These are phyloP conservation scores for Hirsutella rhossiliensis DNA, from an alignment of 2,329 filamentous ascomycete genomes.

Conservation along the genomic window DNA sequence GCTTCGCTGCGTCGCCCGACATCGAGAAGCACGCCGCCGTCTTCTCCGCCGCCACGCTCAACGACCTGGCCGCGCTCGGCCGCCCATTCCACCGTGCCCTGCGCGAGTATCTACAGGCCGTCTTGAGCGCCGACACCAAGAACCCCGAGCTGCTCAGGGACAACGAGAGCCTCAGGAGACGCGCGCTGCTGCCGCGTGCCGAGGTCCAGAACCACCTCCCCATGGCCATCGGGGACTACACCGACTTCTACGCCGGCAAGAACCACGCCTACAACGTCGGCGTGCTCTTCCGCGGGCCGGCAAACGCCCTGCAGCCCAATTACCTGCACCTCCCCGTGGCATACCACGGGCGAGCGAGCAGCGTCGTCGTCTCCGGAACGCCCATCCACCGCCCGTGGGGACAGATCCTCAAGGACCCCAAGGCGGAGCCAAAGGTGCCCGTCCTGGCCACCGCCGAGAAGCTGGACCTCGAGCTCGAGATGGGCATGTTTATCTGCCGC, in stretches of 20 bases:
- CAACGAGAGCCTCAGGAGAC: constrained; percentile 17
- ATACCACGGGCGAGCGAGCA: constrained; percentile 70
- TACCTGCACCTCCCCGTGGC: constrained; percentile 72
- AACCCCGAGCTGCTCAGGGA: constrained; percentile 20
- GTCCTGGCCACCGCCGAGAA: constrained; percentile 47
- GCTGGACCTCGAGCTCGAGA: constrained; percentile 68
- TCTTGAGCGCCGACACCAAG: constrained; percentile 42
- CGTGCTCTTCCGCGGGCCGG: constrained; percentile 58
- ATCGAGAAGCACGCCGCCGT: constrained; percentile 13
- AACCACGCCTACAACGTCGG: constrained; percentile 65
- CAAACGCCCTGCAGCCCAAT: constrained; percentile 67
- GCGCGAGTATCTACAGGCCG: constrained; percentile 54
- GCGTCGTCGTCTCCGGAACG: constrained; percentile 63
- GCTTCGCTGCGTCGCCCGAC: constrained; percentile 21
- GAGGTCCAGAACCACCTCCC: constrained; percentile 59
- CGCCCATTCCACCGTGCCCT: constrained; percentile 57
- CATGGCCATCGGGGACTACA: constrained; percentile 70
- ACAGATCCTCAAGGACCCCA: constrained; percentile 47
- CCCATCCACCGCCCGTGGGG: constrained; percentile 61
- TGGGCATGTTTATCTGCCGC: constrained; percentile 62
- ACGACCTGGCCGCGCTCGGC: constrained; percentile 38
- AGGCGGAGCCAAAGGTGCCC: constrained; percentile 37
- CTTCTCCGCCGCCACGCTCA: constrained; percentile 17
- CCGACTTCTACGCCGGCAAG: constrained; percentile 71
- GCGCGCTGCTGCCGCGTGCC: constrained; percentile 15